Conservation (phyloP, 2,329 filamentous ascomycete genomes). For the Ploettnerulaceae sp. region DNA sequence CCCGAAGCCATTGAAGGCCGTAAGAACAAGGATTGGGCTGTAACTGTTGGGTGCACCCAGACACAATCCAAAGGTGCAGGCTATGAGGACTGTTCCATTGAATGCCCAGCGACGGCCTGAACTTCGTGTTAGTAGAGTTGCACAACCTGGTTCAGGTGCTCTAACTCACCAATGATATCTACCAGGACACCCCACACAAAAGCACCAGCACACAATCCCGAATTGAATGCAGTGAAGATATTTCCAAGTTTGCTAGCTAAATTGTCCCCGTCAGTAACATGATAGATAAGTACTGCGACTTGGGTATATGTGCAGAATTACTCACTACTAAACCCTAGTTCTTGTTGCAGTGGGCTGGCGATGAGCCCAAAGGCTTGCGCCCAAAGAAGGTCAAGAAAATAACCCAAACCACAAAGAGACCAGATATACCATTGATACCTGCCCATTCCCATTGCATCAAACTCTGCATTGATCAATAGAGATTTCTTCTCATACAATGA, state of each 20-base stretch:
- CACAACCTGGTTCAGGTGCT: neutral
- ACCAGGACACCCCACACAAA: constrained; percentile 25
- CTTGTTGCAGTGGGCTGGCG: constrained; percentile 21
- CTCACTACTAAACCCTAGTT: constrained; percentile 21
- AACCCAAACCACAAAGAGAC: constrained; percentile 27
- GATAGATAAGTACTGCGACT: too few species aligned
- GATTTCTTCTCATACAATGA: constrained; percentile 19
- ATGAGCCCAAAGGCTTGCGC: constrained; percentile 27
- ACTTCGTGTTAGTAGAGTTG: neutral
- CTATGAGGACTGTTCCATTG: constrained; percentile 24
- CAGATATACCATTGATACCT: constrained; percentile 30
- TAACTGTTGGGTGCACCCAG: constrained; percentile 21
- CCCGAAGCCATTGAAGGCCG: constrained; percentile 23
- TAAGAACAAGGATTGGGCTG: constrained; percentile 17
- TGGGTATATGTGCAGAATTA: neutral
- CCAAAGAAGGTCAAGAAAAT: constrained; percentile 29
- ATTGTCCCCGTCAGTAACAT: neutral
- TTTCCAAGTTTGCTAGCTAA: constrained; percentile 17
- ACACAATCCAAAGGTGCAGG: constrained; percentile 21
- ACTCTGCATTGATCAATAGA: constrained; percentile 16
- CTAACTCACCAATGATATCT: constrained; percentile 24
- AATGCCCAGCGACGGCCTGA: constrained; percentile 27
- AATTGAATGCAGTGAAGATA: constrained; percentile 22
- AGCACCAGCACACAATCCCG: constrained; percentile 24
- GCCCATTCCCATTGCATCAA: constrained; percentile 26